Percentiles rank a stretch among this genome's conserved stretches.
These are phyloP conservation scores for Yamadazyma sp. DNA, from an alignment of 1,139 yeast genomes.

Conservation along the genomic window DNA sequence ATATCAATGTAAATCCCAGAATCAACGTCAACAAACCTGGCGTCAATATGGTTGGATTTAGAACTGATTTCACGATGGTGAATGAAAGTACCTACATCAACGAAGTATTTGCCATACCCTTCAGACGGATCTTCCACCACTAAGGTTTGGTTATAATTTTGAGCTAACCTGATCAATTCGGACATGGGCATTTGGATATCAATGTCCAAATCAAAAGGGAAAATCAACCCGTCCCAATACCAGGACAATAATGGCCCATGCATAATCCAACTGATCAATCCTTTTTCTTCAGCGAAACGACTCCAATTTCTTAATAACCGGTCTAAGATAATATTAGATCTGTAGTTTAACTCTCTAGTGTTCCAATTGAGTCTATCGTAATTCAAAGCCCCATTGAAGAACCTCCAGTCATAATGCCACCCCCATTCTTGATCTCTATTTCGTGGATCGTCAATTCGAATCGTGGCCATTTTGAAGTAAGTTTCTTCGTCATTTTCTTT, in stretches of 20 bases:
- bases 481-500: constrained; percentile 24
- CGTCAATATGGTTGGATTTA: constrained; percentile 38
- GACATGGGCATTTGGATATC: constrained; percentile 37
- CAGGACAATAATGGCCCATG: constrained; percentile 31
- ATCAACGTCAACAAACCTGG: constrained; percentile 40
- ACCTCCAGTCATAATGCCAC: constrained; percentile 43
- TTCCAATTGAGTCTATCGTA: constrained; percentile 29
- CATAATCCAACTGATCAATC: constrained; percentile 29
- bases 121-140: constrained; percentile 30
- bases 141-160: constrained; percentile 29
- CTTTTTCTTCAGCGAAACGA: constrained; percentile 31
- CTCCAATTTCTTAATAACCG: constrained; percentile 31
- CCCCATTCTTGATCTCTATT: constrained; percentile 33
- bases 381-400: constrained; percentile 35
- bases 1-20: constrained; percentile 42
- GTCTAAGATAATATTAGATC: constrained; percentile 28
- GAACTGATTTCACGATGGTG: constrained; percentile 32
- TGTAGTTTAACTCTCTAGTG: constrained; percentile 21
- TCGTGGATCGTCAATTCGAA: constrained; percentile 23
- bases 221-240: constrained; percentile 47
- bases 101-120: constrained; percentile 32
- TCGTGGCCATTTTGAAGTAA: constrained; percentile 36
- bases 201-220: constrained; percentile 35
- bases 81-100: constrained; percentile 35
- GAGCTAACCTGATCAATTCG: constrained; percentile 27